Conservation (phyloP, 2,329 filamentous ascomycete species). For the Penicillium sp. region DNA sequence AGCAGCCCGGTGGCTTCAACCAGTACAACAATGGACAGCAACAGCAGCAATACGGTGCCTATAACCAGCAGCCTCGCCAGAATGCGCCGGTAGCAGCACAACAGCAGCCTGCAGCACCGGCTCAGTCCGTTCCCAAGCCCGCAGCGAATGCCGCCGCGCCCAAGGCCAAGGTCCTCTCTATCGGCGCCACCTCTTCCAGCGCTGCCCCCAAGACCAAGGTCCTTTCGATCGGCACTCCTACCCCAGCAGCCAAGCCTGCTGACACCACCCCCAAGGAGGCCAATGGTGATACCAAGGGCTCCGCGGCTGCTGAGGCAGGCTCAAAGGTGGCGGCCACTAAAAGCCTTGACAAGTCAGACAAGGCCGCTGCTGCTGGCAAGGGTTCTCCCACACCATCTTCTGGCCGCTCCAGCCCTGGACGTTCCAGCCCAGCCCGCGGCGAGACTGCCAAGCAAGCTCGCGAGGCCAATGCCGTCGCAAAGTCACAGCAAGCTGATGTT, state of each 20-base stretch:
- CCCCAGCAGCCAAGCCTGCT: constrained; percentile 44
- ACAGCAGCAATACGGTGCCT: constrained; percentile 58
- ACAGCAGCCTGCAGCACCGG: constrained; percentile 43
- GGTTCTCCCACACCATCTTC: constrained; percentile 80
- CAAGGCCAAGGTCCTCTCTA: constrained; percentile 61
- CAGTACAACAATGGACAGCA: constrained; percentile 37
- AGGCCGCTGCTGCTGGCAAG: constrained; percentile 62
- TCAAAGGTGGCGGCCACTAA: constrained; percentile 84
- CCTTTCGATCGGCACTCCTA: constrained; percentile 66
- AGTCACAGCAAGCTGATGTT: constrained; percentile 76
- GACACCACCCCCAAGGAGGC: constrained; percentile 50
- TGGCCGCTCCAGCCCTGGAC: constrained; percentile 74
- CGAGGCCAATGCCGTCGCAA: constrained; percentile 78
- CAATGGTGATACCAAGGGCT: constrained; percentile 43
- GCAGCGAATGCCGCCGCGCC: constrained; percentile 47
- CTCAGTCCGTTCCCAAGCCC: constrained; percentile 51
- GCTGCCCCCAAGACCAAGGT: constrained; percentile 67
- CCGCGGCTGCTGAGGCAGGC: constrained; percentile 62
- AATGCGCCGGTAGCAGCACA: constrained; percentile 46
- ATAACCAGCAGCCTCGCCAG: constrained; percentile 56
- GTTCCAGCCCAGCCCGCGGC: constrained; percentile 70
- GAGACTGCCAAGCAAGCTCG: constrained; percentile 60
- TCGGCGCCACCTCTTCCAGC: constrained; percentile 51
- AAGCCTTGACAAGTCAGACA: constrained; percentile 87
- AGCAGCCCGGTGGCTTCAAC: constrained; percentile 65